Evolutionary conservation across 768 basidiomycete species (phyloP), one percentile per base, ranked within the genome.

Genomic region (Mycena metata): DNA sequence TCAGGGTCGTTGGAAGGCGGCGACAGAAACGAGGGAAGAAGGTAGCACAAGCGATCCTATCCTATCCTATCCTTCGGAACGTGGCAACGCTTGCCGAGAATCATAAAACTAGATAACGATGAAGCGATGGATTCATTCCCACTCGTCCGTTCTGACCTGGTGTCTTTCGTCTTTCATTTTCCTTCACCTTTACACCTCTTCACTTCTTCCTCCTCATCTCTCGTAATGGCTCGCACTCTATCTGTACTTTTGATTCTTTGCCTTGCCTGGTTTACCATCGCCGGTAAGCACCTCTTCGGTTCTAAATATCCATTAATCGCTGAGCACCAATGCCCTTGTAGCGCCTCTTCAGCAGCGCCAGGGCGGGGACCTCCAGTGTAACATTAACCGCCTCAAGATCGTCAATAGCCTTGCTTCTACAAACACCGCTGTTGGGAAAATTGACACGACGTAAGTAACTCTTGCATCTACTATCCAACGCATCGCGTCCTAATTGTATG

Each of bases 331-430:
- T 59, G 11, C 10, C 56, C 30, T 35, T 41, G 45, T 59, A 66
- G 57, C 63, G 16, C 59, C 67, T 26, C 60, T 60, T 24, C 47
- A 63, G 26, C 54, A 70, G 24, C 69, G 59, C 17, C 54, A 49
- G 47, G 42, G 64, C 58, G 67, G 69, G 17, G 43, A 55, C 39
- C 61, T 63, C 61, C 35, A 62, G 30, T 77, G 77, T 61, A 76
- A 76, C 51, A 61, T 72, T 33, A 72, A 74, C 39, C 75, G 75
- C 35, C 47, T 75, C n/a, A 71, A 74, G 33, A 75, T 71, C 43
- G 75, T 77, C 42, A 60, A 58, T 10, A 65, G 62, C 26, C 76
- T 77, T 36, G 72, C 70, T 5, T 61, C 67, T 39, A 71, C 76
- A 16, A 70, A 64, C 43, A 55, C 58, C 21, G 74, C 75, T 13